Conservation (phyloP, 805 yeast species). For the Metschnikowia koreensis region DNA sequence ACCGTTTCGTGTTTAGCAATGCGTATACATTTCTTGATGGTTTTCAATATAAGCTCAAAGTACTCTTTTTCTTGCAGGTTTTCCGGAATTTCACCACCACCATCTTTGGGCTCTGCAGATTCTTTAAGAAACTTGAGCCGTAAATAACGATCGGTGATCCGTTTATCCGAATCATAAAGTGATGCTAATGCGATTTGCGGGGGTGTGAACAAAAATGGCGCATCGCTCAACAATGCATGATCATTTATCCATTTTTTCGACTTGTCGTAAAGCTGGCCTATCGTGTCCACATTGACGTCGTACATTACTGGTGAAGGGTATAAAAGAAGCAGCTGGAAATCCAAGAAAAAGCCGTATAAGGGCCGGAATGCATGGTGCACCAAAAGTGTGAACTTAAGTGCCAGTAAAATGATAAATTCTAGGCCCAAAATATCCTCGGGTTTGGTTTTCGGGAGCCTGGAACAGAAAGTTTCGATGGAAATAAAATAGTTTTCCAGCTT, state of each 20-base stretch:
- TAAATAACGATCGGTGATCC: constrained; percentile 64
- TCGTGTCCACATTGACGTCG: constrained; percentile 47
- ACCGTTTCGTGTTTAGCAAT: constrained; percentile 39
- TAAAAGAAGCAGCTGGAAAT: constrained; percentile 62
- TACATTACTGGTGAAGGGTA: constrained; percentile 44
- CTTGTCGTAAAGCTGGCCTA: constrained; percentile 68
- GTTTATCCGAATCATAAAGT: constrained; percentile 63
- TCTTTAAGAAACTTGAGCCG: constrained; percentile 52
- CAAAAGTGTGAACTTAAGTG: constrained; percentile 72
- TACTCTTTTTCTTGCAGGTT: constrained; percentile 20
- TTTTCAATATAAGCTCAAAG: constrained; percentile 44
- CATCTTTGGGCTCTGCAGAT: constrained; percentile 7
- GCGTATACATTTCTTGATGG: constrained; percentile 50
- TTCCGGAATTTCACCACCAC: constrained; percentile 8
- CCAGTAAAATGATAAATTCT: constrained; percentile 74
- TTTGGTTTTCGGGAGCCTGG: constrained; percentile 63
- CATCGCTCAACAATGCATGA: constrained; percentile 70
- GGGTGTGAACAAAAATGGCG: constrained; percentile 76
- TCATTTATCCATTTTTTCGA: constrained; percentile 67
- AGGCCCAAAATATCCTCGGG: constrained; percentile 67
- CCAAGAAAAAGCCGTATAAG: constrained; percentile 91
- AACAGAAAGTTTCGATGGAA: constrained; percentile 75
- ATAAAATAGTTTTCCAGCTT: constrained; percentile 91
- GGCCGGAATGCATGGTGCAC: constrained; percentile 90
- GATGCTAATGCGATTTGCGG: constrained; percentile 95